Conservation (phyloP, 305 asterid genomes). For the Striga hermonthica region DNA sequence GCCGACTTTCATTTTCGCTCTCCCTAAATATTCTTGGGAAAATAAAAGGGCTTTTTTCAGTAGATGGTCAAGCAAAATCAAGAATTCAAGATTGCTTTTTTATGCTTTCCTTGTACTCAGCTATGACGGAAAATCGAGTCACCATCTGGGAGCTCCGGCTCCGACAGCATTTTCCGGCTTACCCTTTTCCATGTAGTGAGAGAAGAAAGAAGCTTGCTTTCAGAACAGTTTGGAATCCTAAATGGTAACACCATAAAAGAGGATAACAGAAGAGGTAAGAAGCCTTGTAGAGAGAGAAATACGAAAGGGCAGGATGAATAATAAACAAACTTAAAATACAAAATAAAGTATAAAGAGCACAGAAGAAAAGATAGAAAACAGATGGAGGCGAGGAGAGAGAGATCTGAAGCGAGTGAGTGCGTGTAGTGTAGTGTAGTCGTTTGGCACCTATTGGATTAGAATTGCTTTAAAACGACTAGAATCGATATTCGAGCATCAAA, state of each 20-base stretch:
- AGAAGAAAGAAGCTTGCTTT: conserved; percentile 7
- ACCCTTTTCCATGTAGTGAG: neutral
- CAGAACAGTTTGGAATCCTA: conserved; percentile 36
- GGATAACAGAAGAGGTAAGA: conserved; percentile 30
- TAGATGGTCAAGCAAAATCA: too few relatives aligned
- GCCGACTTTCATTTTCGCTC: conserved; percentile 28
- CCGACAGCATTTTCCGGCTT: conserved; percentile 36
- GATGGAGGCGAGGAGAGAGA: neutral
- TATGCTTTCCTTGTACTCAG: neutral
- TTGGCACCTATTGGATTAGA: conserved; percentile 34
- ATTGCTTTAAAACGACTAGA: neutral
- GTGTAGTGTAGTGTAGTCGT: conserved; percentile 30
- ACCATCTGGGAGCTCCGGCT: conserved; percentile 26
- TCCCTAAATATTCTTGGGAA: conserved; percentile 21
- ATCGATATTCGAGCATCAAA: too few relatives aligned
- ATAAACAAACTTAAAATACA: conserved; percentile 14
- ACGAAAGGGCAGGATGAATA: conserved; percentile 13
- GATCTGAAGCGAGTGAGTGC: conserved; percentile 4
- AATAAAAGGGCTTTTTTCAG: neutral
- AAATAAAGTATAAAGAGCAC: conserved; percentile 26
- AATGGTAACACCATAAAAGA: conserved; percentile 24
- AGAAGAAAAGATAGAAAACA: neutral
- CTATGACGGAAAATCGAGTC: conserved; percentile 25
- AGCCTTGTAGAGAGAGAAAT: conserved; percentile 25
- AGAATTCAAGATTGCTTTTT: too few relatives aligned